Base-by-base conservation (phyloP, 2,329 filamentous ascomycete genomes). In the Macroventuria anomochaeta region DNA sequence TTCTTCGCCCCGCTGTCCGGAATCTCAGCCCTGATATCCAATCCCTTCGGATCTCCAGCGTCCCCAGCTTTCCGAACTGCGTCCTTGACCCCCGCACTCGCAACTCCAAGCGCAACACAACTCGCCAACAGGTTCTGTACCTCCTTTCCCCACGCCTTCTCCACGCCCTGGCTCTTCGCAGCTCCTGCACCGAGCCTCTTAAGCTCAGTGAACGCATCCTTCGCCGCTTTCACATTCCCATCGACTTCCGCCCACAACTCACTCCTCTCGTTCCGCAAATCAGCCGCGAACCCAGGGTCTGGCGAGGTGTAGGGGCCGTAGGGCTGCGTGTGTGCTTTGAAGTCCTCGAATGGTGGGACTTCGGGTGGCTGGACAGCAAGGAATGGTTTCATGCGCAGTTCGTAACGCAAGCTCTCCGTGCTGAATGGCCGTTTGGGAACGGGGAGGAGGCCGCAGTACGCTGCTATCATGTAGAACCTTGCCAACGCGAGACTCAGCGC, bases 371-470 rank as follows among this genome's bases (percentile, higher is more conserved):
- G 82, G 50, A 96, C 83, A 7, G 78, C 72, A 1, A 88, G 79
- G 67, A 96, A 96, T 0, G 91, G 90, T 65, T 89, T 90, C 90
- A 96, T 95, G 53, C 93, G 88, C 8, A 96, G 77, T 61, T 95
- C 89, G 71, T 95, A 93, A 11, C 91, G 86, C 4, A 92, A 77
- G 26, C 80, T 75, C 52, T 89, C 83, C 13, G 83, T 84, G 51
- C 86, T 85, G 70, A 92, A 96, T 0, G 88, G 86, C 1, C 85
- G 78, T 74, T 72, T 5, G 80, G 83, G 13, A 0, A 76, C 52
- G 43, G 79, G 75, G 62, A 91, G 61, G 25, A 83, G 65, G 0
- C 70, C 61, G 6, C 89, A 79, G 7, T 89, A 86, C 23, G 79
- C 71, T 1, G 95, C 78, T 1, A 86, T 79, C 0, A 83, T 83